These are phyloP conservation scores for Parmelia sp. DNA, from an alignment of 495 filamentous ascomycete species.

Conservation along the genomic window DNA sequence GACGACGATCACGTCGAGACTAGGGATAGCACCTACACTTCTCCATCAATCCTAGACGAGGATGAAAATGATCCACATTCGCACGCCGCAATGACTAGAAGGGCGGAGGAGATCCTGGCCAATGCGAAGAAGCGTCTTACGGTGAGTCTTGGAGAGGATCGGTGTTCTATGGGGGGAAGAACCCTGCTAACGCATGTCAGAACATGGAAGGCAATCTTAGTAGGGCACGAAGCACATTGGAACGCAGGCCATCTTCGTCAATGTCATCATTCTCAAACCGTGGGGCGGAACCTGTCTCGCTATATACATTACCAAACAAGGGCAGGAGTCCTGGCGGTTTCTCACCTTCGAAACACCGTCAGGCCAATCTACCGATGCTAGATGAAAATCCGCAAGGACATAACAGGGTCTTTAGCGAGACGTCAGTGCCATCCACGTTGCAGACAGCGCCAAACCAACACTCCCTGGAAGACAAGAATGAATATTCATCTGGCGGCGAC, in stretches of 20 bases:
- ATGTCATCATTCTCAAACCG: constrained; percentile 25
- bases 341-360: constrained; percentile 34
- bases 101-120: constrained; percentile 81
- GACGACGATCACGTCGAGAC: constrained; percentile 15
- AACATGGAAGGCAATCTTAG: constrained; percentile 87
- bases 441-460: constrained; percentile 29
- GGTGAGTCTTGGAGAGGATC: constrained; percentile 46
- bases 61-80: constrained; percentile 52
- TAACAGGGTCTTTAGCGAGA: constrained; percentile 52
- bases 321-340: constrained; percentile 15
- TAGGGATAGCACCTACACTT: constrained; percentile 12
- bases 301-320: constrained; percentile 20
- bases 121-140: constrained; percentile 84
- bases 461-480: constrained; percentile 16
- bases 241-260: constrained; percentile 53
- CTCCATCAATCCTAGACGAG: constrained; percentile 24
- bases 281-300: constrained; percentile 19
- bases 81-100: constrained; percentile 66
- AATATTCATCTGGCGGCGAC: constrained; percentile 37
- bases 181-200: constrained; percentile 44
- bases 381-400: constrained; percentile 41
- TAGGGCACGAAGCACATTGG: constrained; percentile 68
- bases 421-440: constrained; percentile 42
- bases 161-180: background rate
- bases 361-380: constrained; percentile 27